Evolutionary conservation across 306 rosid species (phyloP).

Genomic region (Rosa lucieae): DNA sequence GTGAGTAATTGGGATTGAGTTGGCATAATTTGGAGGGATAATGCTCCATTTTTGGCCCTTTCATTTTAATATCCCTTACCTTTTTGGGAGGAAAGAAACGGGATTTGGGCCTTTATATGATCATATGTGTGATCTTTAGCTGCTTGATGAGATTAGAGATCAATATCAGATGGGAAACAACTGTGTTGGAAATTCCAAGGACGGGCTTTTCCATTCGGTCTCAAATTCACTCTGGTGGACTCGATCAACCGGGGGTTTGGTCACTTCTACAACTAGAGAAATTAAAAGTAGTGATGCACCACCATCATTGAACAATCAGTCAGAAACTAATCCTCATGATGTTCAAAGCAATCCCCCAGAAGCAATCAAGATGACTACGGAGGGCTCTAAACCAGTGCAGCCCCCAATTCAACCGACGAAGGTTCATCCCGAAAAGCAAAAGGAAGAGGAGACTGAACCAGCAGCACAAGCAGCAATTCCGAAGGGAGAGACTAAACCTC

Average conservation of each 20-base stretch:
- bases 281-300: background rate
- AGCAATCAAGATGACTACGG: conserved; percentile 42
- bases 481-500: conserved; percentile 17
- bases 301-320: conserved; percentile 8
- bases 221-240: conserved; percentile 49
- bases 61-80: background rate
- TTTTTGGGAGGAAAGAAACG: conserved; percentile 9
- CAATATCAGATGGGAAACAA: conserved; percentile 71
- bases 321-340: conserved; percentile 3
- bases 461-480: background rate
- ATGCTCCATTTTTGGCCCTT: background rate
- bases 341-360: conserved; percentile 56
- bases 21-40: background rate
- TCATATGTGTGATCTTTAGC: conserved; percentile 5
- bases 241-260: conserved; percentile 23
- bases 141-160: background rate
- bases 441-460: conserved; percentile 17
- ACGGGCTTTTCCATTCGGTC: conserved; percentile 28
- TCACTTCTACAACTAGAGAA: conserved; percentile 13
- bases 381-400: conserved; percentile 25
- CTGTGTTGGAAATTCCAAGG: conserved; percentile 53
- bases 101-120: conserved; percentile 5
- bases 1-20: conserved; percentile 7
- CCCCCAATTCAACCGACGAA: conserved; percentile 5
- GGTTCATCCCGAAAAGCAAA: conserved; percentile 13